Percentiles rank a stretch among this genome's conserved stretches.
Conservation (phyloP, 768 basidiomycete genomes). For the Termitomyces sp. region DNA sequence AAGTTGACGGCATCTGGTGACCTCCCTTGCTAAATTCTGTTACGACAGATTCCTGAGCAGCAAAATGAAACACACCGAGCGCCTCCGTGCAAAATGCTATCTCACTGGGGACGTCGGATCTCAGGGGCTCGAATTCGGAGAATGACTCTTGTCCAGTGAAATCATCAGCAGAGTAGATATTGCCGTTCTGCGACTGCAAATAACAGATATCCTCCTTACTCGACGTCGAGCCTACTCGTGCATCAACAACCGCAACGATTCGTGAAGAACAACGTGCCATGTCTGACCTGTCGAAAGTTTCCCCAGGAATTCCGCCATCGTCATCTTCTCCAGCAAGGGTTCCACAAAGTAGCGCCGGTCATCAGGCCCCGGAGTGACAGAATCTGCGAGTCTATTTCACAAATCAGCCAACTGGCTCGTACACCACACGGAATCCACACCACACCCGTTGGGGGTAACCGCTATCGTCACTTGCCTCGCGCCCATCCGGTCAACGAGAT, state of each 20-base stretch:
- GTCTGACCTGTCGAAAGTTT: slow-evolving; percentile 27
- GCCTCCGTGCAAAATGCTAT: slow-evolving; percentile 75
- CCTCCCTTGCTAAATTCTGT: slow-evolving; percentile 31
- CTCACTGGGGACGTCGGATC: slow-evolving; percentile 61
- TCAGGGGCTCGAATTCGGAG: slow-evolving; percentile 62
- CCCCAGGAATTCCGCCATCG: slow-evolving; percentile 49
- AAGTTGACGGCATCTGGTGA: slow-evolving; percentile 87
- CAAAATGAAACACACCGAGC: slow-evolving; percentile 46
- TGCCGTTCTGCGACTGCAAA: slow-evolving; percentile 91
- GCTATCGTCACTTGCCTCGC: slow-evolving; percentile 61
- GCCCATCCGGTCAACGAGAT: slow-evolving; percentile 53
- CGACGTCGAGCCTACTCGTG: slow-evolving; percentile 1
- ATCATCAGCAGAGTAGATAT: slow-evolving; percentile 53
- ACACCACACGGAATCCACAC: slow-evolving; percentile 13
- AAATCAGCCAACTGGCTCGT: slow-evolving; percentile 6
- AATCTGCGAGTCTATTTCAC: slow-evolving; percentile 65
- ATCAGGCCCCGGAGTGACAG: slow-evolving; percentile 50
- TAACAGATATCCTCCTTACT: slow-evolving; percentile 45
- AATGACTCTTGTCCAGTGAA: slow-evolving; percentile 23
- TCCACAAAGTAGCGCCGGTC: slow-evolving; percentile 69
- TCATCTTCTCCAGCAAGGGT: slow-evolving; percentile 65
- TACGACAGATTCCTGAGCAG: neutral
- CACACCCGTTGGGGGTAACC: slow-evolving; percentile 78
- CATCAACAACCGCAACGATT: neutral
- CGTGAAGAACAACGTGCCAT: neutral